Base-by-base conservation (phyloP, 306 rosid genomes). In the Begonia peltatifolia region DNA sequence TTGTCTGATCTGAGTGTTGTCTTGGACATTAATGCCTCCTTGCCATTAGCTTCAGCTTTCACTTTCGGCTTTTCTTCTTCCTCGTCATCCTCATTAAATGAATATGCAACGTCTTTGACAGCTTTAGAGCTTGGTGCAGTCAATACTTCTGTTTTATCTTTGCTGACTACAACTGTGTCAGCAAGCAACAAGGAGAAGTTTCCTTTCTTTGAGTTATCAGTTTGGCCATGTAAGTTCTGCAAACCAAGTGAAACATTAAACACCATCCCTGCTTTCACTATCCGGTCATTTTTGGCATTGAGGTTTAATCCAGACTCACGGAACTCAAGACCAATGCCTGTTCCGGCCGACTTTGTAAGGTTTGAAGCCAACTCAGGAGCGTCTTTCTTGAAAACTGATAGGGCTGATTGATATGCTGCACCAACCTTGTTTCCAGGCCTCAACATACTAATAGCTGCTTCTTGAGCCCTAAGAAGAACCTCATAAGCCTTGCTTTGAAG, bases 241-340 rank as follows among this genome's bases (percentile, higher is more conserved):
- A 89, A 82, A 44, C 97, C 97, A 62, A 89, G 74, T 1, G 93
- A 72, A 52, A 89, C 95, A 59, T 89, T 85, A 57, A 86, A 90
- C 52, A 83, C 78, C 95, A 83, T 90, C 59, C 97, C 97, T 58
- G 74, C 80, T 70, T 72, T 82, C 35, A 89, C 61, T 56, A 76
- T 46, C 68, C 76, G 76, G 13, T 74, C 97, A 76, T 82, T 89
- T 74, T 82, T 85, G 25, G 83, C 76, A 72, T 85, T 89, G 49
- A 89, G 74, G 67, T 80, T 89, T 74, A 89, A 53, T 20, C 94
- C 85, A 17, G 97, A 89, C 69, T 89, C 97, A 4, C 97, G 95
- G 68, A 89, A 89, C 75, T 89, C 97, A 64, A 89, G 83, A 14
- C 97, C 97, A 14, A 84, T 76, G 62, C 95, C 94, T 17, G 95